Evolutionary conservation across 225 moss, liverwort and hornwort genomes (phyloP), one percentile per base, ranked within the genome.

Genomic region (Pseudisothecium myosuroides): DNA sequence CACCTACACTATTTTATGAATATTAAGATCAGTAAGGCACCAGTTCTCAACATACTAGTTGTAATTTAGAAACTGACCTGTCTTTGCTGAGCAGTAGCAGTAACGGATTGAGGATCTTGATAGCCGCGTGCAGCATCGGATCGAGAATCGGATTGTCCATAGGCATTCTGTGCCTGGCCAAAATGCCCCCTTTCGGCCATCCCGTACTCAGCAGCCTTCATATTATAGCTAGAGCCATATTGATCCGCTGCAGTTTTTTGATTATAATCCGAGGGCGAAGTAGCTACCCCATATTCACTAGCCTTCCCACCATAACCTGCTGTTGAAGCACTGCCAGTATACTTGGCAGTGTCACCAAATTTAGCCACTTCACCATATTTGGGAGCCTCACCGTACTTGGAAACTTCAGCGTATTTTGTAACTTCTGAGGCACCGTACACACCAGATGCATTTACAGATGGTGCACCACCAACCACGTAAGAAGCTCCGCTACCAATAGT

Each of bases 401-500:
- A 93, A 26, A 93, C 95, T 80, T 98, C 98, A 62, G 94, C 94
- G 76, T 98, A 98, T 85, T 98, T 98, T 26, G 98, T 88, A 85
- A 92, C 95, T 94, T 98, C 97, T 49, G 94, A 93, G 43, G 95
- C 97, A 91, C 96, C 97, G 86, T 98, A 98, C 41, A 98, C 96
- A 72, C 98, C 98, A 82, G 96, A 97, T 80, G 96, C 95, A 93
- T 94, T 97, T 47, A 94, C 97, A 85, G 98, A 96, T 88, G 96
- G 92, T 82, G 95, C 90, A 86, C 95, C 96, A 59, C 96, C 98
- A 85, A 98, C 97, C 61, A 98, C 97, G 80, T 97, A 97, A 11
- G 98, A 97, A 90, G 96, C 95, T 91, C 97, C 98, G 62, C 97
- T 97, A 82, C 95, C 96, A 69, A 98, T 96, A 55, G 93, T 95